Evolutionary conservation across 2,329 filamentous ascomycete species (phyloP).

Genomic region (Aspergillus oerlinghausenensis): DNA sequence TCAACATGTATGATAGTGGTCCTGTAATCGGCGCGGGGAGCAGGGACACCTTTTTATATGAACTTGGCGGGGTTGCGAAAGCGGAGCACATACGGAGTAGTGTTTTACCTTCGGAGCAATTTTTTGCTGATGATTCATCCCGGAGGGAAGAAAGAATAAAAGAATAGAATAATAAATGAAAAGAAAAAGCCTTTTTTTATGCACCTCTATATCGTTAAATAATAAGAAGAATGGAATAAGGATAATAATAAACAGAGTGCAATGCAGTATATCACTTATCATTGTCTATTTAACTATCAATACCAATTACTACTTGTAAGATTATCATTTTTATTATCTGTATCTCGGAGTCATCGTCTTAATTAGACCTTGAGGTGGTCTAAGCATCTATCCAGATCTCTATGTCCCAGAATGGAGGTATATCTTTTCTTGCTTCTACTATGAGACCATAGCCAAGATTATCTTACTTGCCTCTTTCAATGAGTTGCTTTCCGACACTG

Average conservation of each 20-base stretch:
- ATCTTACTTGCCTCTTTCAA: neutral
- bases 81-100: conserved; percentile 14
- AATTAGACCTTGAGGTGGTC: neutral
- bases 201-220: neutral
- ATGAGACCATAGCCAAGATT: neutral
- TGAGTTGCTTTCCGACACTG: neutral
- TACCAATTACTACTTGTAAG: neutral
- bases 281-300: neutral
- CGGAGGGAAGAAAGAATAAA: neutral
- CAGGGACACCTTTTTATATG: conserved; percentile 19
- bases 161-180: neutral
- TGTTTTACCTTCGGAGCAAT: conserved; percentile 18
- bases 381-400: neutral
- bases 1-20: conserved; percentile 2
- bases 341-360: neutral
- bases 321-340: neutral
- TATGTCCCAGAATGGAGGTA: neutral
- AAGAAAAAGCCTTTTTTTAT: no score
- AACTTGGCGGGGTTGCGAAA: conserved; percentile 24
- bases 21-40: conserved; percentile 15
- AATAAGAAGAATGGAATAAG: neutral
- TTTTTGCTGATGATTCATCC: conserved; percentile 3
- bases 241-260: neutral
- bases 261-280: neutral
- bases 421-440: neutral